These are phyloP conservation scores for Psilocybe mexicana DNA, from an alignment of 1,284 basidiomycete species.

Conservation along the genomic window DNA sequence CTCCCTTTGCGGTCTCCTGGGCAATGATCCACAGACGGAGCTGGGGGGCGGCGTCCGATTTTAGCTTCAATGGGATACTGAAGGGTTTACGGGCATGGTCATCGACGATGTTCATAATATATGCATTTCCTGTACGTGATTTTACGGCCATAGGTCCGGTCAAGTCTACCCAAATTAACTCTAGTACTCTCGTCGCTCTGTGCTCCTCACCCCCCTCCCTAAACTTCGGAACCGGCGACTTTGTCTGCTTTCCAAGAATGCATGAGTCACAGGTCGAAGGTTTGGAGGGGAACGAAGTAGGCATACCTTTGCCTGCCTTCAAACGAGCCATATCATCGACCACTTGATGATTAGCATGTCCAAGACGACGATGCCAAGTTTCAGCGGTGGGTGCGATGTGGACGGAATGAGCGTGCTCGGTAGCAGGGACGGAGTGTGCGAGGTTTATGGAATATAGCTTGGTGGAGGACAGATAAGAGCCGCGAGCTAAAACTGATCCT, in stretches of 20 bases:
- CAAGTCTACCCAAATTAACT: constrained; percentile 35
- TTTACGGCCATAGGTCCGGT: constrained; percentile 24
- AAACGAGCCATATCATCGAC: constrained; percentile 29
- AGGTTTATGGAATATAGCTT: constrained; percentile 22
- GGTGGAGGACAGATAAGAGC: constrained; percentile 1
- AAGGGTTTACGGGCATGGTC: constrained; percentile 31
- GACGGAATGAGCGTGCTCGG: constrained; percentile 14
- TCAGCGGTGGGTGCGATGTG: constrained; percentile 21
- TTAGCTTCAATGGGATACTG: constrained; percentile 29
- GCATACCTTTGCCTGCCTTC: constrained; percentile 33
- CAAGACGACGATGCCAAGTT: constrained; percentile 34
- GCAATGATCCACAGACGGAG: constrained; percentile 27
- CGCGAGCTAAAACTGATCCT: constrained; percentile 14
- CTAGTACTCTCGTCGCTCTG: constrained; percentile 26
- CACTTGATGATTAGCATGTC: constrained; percentile 30
- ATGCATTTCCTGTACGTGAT: constrained; percentile 29
- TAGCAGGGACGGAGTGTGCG: background rate
- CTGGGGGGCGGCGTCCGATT: constrained; percentile 21
- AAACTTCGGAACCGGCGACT: constrained; percentile 22
- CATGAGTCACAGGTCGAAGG: constrained; percentile 26
- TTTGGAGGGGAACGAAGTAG: constrained; percentile 5
- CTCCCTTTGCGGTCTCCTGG: constrained; percentile 22
- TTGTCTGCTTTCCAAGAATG: constrained; percentile 28
- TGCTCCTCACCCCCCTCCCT: constrained; percentile 18
- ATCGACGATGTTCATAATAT: constrained; percentile 38